Conservation (phyloP, 1,139 yeast genomes). For the Meyerozyma elateridarum region DNA sequence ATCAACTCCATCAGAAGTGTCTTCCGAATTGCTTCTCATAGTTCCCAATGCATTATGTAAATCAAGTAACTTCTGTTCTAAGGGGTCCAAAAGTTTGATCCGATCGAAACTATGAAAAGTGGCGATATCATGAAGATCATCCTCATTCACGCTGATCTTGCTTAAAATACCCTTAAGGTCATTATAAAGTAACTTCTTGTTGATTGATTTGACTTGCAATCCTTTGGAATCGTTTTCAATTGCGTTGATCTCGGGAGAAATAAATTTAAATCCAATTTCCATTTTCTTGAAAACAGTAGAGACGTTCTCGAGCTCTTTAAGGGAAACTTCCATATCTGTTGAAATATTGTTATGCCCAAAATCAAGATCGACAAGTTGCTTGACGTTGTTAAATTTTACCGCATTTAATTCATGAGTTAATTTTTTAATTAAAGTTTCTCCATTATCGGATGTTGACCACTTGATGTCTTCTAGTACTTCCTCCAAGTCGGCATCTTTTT, state of each 20-base stretch:
- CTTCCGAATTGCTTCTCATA: slow-evolving; percentile 42
- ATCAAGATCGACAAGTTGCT: slow-evolving; percentile 36
- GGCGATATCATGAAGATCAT: slow-evolving; percentile 47
- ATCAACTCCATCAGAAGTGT: slow-evolving; percentile 33
- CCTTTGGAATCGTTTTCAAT: slow-evolving; percentile 80
- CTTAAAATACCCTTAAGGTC: slow-evolving; percentile 65
- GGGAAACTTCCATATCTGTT: slow-evolving; percentile 38
- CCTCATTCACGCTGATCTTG: slow-evolving; percentile 62
- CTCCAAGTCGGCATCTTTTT: slow-evolving; percentile 47
- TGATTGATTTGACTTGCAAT: slow-evolving; percentile 76
- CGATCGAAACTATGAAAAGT: slow-evolving; percentile 48
- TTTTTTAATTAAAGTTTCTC: slow-evolving; percentile 50
- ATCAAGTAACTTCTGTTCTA: slow-evolving; percentile 58
- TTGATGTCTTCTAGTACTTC: slow-evolving; percentile 70
- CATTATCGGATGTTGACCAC: slow-evolving; percentile 67
- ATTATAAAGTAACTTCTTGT: slow-evolving; percentile 67
- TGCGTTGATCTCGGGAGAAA: slow-evolving; percentile 62
- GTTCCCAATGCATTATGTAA: slow-evolving; percentile 63
- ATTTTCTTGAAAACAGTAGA: slow-evolving; percentile 43
- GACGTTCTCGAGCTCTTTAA: slow-evolving; percentile 63
- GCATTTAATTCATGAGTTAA: slow-evolving; percentile 40
- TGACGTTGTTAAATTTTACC: slow-evolving; percentile 35
- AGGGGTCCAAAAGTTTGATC: slow-evolving; percentile 34
- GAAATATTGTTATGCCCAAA: slow-evolving; percentile 30
- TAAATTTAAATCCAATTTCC: slow-evolving; percentile 37